Base-by-base conservation (phyloP, 2,329 filamentous ascomycete genomes). In the Penicillium italicum region DNA sequence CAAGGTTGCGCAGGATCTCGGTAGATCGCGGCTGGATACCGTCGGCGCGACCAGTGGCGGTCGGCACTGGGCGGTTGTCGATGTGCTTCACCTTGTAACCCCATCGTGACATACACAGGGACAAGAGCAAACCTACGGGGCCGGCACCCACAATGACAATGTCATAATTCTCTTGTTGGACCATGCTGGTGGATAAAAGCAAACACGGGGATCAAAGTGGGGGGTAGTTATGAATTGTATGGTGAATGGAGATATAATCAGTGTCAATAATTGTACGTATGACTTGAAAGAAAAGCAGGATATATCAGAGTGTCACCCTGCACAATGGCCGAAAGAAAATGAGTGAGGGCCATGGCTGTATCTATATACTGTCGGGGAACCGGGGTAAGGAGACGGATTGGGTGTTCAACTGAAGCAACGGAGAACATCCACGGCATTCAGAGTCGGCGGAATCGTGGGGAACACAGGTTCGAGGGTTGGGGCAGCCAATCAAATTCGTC, bases 51-150 rank as follows among this genome's bases (percentile, higher is more conserved):
- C 91, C 91, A 20, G 91, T 96, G 2, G 85, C 78, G 12, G 91
- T 96, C 16, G 91, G 91, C 67, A 93, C 89, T 2, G 90, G 80
- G 56, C 91, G 83, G 75, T 95, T 96, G 76, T 96, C 92, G 69
- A 96, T 91, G 76, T 96, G 91, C 79, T 93, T 96, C 74, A 97
- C 90, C 73, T 85, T 91, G 80, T 96, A 97, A 20, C 92, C 92
- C 90, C 91, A 96, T 77, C 91, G 82, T 58, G 90, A 89, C 59
- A 97, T 82, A 70, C 89, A 93, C 30, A 91, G 91, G 9, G 91
- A 94, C 24, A 96, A 82, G 76, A 95, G 86, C 55, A 96, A 83
- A 53, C 92, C 92, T 38, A 92, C 91, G 4, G 92, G 92, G 16
- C 92, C 92, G 53, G 92, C 92, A 61, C 92, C 92, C 53, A 96